Percentiles rank a stretch among this genome's conserved stretches.
phyloP scores from a whole-genome alignment of 139 green algal genomes.

The Parachlorella kessleri region DNA sequence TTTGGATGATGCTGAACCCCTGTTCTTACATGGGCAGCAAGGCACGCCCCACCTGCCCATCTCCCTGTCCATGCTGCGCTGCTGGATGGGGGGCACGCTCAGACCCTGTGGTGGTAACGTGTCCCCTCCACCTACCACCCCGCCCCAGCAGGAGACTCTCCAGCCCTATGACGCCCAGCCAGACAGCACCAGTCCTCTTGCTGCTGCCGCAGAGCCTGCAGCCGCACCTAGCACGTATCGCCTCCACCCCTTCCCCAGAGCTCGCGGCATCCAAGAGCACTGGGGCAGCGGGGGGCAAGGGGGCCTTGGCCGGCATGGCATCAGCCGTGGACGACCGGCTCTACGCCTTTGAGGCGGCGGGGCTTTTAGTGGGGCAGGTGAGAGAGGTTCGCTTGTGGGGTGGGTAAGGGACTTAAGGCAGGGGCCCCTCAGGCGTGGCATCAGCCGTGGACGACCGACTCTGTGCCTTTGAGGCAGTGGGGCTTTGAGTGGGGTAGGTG shows the following conservation, averaged over 20 bases:
- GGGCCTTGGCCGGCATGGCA: not conserved
- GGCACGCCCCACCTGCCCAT: too few relatives aligned
- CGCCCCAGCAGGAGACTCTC: too few relatives aligned
- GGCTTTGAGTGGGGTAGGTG: conserved; percentile 73
- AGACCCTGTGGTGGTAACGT: too few relatives aligned
- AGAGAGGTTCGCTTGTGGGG: too few relatives aligned
- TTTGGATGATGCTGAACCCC: not conserved
- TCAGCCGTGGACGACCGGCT: conserved; percentile 71
- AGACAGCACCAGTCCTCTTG: too few relatives aligned
- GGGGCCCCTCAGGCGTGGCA: too few relatives aligned
- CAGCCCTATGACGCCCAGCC: too few relatives aligned
- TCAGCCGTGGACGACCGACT: conserved; percentile 71
- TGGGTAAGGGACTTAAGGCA: too few relatives aligned
- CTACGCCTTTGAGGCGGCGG: conserved; percentile 89
- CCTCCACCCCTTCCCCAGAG: conserved; percentile 54
- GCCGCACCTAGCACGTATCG: conserved; percentile 68
- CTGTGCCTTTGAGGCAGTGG: conserved; percentile 89
- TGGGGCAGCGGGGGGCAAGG: conserved; percentile 7
- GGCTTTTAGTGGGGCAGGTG: conserved; percentile 74
- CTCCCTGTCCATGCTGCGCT: too few relatives aligned
- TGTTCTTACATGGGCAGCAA: too few relatives aligned
- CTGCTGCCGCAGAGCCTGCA: conserved; percentile 42
- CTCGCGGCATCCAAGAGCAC: conserved; percentile 1
- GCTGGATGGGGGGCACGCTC: too few relatives aligned
- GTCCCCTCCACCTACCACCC: too few relatives aligned